Evolutionary conservation across 495 filamentous ascomycete species (phyloP).

Genomic region (Peziza echinospora): DNA sequence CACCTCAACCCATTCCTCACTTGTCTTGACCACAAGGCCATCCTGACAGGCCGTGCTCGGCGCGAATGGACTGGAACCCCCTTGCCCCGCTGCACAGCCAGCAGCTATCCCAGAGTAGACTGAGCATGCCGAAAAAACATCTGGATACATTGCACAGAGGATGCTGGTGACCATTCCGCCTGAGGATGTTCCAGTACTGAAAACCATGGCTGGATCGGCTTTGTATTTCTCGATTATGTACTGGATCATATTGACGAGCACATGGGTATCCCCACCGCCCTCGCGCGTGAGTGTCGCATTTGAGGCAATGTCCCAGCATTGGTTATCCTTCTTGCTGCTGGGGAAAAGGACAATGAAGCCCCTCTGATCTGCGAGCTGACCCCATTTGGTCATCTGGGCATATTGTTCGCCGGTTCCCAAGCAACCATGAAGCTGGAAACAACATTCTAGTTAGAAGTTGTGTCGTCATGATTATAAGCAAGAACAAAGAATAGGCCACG

Average conservation of each 20-base stretch:
- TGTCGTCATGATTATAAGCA: no score
- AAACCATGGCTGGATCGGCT: slow-evolving; percentile 27
- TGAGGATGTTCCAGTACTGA: slow-evolving; percentile 31
- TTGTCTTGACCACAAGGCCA: slow-evolving; percentile 26
- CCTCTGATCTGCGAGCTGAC: slow-evolving; percentile 25
- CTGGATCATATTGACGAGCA: slow-evolving; percentile 35
- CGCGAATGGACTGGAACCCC: slow-evolving; percentile 21
- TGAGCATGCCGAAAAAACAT: slow-evolving; percentile 33
- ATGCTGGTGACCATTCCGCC: slow-evolving; percentile 42
- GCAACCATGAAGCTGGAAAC: neutral
- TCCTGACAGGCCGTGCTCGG: slow-evolving; percentile 31
- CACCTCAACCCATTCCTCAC: slow-evolving; percentile 29
- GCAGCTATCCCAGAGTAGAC: slow-evolving; percentile 39
- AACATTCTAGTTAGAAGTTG: neutral
- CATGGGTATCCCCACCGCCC: slow-evolving; percentile 29
- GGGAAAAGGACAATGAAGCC: slow-evolving; percentile 37
- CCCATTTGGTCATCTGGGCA: slow-evolving; percentile 18
- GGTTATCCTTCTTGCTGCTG: slow-evolving; percentile 16
- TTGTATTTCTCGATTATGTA: slow-evolving; percentile 28
- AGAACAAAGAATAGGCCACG: neutral
- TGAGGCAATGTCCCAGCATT: slow-evolving; percentile 36
- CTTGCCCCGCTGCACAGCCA: slow-evolving; percentile 34
- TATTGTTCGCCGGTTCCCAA: neutral
- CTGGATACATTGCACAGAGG: slow-evolving; percentile 34
- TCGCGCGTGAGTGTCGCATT: slow-evolving; percentile 29